Percentiles rank a stretch among this genome's conserved stretches.
Evolutionary conservation across 345 rosid species (phyloP).

Genomic region (Populus deltoides): DNA sequence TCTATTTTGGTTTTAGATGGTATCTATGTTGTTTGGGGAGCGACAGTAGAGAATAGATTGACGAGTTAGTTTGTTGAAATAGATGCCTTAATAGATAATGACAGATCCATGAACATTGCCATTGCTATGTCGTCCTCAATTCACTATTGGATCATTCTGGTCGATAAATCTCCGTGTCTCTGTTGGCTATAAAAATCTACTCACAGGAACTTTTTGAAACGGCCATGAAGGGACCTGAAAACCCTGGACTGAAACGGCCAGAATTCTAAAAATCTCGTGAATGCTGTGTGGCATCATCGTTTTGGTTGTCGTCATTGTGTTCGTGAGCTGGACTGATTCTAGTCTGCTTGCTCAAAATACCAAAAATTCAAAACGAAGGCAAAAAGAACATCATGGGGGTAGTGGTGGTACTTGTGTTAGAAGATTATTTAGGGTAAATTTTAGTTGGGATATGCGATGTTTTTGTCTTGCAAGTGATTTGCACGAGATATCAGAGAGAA

Average conservation of each 20-base stretch:
- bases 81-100: conserved; percentile 23
- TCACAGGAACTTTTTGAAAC: not conserved
- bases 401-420: not conserved
- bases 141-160: not conserved
- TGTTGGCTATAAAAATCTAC: not conserved
- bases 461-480: too few relatives aligned
- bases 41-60: conserved; percentile 30
- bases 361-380: not conserved
- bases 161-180: too few relatives aligned
- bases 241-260: not conserved
- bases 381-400: not conserved
- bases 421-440: not conserved
- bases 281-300: too few relatives aligned
- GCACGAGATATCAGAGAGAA: too few relatives aligned
- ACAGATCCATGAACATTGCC: not conserved
- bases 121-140: conserved; percentile 10
- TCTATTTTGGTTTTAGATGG: conserved; percentile 20
- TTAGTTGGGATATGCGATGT: too few relatives aligned
- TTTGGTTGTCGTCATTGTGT: too few relatives aligned
- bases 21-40: conserved; percentile 17
- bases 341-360: not conserved
- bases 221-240: not conserved
- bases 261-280: not conserved
- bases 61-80: conserved; percentile 29
- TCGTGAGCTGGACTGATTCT: not conserved